Evolutionary conservation across 345 rosid genomes (phyloP), one percentile per base, ranked within the genome.

Genomic region (Bruguiera gymnorhiza): DNA sequence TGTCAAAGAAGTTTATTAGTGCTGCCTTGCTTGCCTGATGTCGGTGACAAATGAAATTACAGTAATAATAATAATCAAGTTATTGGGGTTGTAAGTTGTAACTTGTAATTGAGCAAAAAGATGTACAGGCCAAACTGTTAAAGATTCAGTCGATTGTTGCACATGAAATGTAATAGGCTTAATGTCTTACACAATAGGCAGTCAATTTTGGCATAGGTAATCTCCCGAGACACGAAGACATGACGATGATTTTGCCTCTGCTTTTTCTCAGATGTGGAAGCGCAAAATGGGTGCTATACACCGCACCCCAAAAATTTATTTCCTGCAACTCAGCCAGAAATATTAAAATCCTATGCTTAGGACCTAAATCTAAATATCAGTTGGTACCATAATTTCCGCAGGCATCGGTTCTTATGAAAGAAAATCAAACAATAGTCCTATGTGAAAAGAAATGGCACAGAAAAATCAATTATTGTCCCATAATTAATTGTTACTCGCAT

Each of bases 271-370:
- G 82, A 69, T 81, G 76, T 29, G 88, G 84, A 69, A 79, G 72
- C 19, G 86, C 91, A 39, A 81, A 83, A 34, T 73, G 76, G 13
- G 87, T 79, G 37, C 69, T 59, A 23, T 81, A 78, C 11, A 73
- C 66, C 4, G 86, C 54, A 3, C 89, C 91, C 91, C 91, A 81
- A 69, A 82, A 86, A 58, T 87, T 85, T 3, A 64, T 70, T 19
- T 83, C 76, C 87, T 84, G 66, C 37, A 65, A 52, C n/a, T 4
- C 13, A 46, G 23, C 19, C 31, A 46, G 21, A 39, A 23, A 10
- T 20, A 10, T 39, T 10, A 39, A 11, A 39, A 39, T 39, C 46
- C 46, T 39, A 39, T 39, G 46, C 46, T 39, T 39, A 39, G 2
- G 13, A 39, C 46, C 46, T 39, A 9, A 39, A 39, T 39, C 16